phyloP scores from a whole-genome alignment of 1,284 basidiomycete genomes.

The Anthracocystis setariae region DNA sequence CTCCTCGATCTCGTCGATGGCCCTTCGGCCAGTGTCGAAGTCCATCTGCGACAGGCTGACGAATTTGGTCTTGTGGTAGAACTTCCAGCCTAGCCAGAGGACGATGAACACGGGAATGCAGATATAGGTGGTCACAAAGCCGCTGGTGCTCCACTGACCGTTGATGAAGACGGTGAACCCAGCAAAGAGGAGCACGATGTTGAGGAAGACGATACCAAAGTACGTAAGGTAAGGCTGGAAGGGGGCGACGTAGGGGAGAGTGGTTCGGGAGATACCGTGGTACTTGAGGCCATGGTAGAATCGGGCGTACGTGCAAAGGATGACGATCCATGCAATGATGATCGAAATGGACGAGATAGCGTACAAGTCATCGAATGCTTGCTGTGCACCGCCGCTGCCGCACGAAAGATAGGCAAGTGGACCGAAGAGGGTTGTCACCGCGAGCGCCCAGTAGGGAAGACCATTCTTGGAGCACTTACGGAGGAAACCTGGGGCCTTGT shows the following conservation, averaged over 20 bases:
- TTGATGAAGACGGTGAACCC: conserved; percentile 69
- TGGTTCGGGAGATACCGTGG: conserved; percentile 74
- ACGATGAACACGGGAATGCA: conserved; percentile 80
- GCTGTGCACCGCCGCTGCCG: conserved; percentile 68
- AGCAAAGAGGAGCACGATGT: conserved; percentile 51
- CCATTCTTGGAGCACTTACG: conserved; percentile 76
- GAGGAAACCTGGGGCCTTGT: conserved; percentile 82
- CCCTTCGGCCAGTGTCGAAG: conserved; percentile 73
- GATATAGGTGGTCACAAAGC: conserved; percentile 84
- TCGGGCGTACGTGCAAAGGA: conserved; percentile 78
- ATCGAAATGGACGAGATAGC: conserved; percentile 76
- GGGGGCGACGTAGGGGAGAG: conserved; percentile 70
- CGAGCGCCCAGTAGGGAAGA: conserved; percentile 78
- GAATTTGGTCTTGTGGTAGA: conserved; percentile 71
- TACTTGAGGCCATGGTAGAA: conserved; percentile 76
- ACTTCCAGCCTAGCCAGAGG: conserved; percentile 75
- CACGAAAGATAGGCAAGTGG: conserved; percentile 75
- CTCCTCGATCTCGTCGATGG: conserved; percentile 45
- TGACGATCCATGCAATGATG: conserved; percentile 83
- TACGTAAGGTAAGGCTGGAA: conserved; percentile 67
- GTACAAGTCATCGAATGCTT: conserved; percentile 74
- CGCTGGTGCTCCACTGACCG: conserved; percentile 69
- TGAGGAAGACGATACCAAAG: conserved; percentile 46
- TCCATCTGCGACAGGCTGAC: conserved; percentile 51
- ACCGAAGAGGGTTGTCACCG: conserved; percentile 76